Base-by-base conservation (phyloP, 2,329 filamentous ascomycete species). In the Colletotrichum cereale region DNA sequence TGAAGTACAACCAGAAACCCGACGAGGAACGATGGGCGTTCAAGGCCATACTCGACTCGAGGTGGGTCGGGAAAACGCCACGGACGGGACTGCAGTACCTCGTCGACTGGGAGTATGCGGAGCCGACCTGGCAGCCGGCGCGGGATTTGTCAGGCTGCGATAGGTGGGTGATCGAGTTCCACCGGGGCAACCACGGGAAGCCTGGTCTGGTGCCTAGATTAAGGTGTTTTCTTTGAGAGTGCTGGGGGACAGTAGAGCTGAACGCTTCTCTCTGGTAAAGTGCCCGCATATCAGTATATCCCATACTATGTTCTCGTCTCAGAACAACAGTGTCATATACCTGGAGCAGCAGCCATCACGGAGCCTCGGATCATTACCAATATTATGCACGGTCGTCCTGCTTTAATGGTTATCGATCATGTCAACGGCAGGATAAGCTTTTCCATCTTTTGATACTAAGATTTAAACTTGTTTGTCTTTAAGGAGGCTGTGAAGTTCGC, bases 111-210 rank as follows among this genome's bases (percentile, higher is more conserved):
- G 58, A 68, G 36, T 68, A 68, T n/a, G 68, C 68, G 3, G 52
- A 71, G 26, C 58, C 65, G n/a, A 58, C 68, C 24, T 71, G 68
- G 68, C 68, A 71, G 52, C 68, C 68, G 36, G 65, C 68, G 6
- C 67, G 38, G 31, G 58, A 71, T 16, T 21, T 71, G 44, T 66
- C 67, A 16, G 68, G 68, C 24, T 71, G 68, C 16, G 68, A 71
- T 14, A 16, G 14, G 38, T 71, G 68, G 65, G 68, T 71, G 21
- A n/a, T 71, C 21, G 26, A 58, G n/a, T 71, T 68, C 6, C 65
- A 71, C 62, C 57, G 52, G 14, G 26, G 16, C 7, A 60, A 47
- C 29, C 65, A 34, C 24, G 36, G 40, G 1, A 71, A 63, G 58
- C 34, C 68, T 34, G 68, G 68, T 3, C 65, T 65, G 10, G 36